These are phyloP conservation scores for Fistulinella prunicolor DNA, from an alignment of 768 basidiomycete species.

Conservation along the genomic window DNA sequence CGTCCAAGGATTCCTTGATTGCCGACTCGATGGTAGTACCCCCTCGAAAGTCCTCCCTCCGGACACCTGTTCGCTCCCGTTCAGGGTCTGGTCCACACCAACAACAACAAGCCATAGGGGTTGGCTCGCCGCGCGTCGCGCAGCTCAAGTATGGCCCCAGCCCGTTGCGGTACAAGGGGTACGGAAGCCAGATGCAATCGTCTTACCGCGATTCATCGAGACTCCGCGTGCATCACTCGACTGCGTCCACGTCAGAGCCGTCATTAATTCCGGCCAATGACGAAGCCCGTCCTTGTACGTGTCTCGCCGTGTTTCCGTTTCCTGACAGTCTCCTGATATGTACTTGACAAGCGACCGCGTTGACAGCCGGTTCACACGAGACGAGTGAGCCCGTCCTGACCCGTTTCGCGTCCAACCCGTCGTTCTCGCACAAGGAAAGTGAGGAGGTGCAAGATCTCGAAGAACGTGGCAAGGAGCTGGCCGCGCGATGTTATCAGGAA, in stretches of 20 bases:
- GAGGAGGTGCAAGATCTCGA: constrained; percentile 61
- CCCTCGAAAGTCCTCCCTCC: constrained; percentile 31
- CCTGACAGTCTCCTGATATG: constrained; percentile 13
- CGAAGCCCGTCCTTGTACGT: constrained; percentile 49
- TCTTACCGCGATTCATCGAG: constrained; percentile 40
- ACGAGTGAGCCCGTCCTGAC: constrained; percentile 47
- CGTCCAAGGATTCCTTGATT: constrained; percentile 51
- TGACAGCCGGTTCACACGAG: constrained; percentile 47
- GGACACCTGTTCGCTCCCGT: constrained; percentile 30
- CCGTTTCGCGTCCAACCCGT: constrained; percentile 41
- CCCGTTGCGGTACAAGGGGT: constrained; percentile 44
- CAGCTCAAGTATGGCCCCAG: constrained; percentile 39
- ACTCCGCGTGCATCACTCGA: constrained; percentile 63
- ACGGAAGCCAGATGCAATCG: constrained; percentile 35
- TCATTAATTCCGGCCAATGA: constrained; percentile 59
- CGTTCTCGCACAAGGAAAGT: constrained; percentile 45
- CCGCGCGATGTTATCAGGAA: constrained; percentile 78
- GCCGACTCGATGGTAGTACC: constrained; percentile 27
- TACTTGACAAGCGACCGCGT: constrained; percentile 11
- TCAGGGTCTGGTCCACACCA: constrained; percentile 29
- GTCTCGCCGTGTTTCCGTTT: constrained; percentile 15
- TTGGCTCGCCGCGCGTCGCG: constrained; percentile 32
- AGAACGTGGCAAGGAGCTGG: constrained; percentile 65
- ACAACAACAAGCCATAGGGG: constrained; percentile 20
- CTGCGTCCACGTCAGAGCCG: constrained; percentile 81